Evolutionary conservation across 768 basidiomycete species (phyloP), one percentile per base, ranked within the genome.

Genomic region (Chalciporus piperatus): DNA sequence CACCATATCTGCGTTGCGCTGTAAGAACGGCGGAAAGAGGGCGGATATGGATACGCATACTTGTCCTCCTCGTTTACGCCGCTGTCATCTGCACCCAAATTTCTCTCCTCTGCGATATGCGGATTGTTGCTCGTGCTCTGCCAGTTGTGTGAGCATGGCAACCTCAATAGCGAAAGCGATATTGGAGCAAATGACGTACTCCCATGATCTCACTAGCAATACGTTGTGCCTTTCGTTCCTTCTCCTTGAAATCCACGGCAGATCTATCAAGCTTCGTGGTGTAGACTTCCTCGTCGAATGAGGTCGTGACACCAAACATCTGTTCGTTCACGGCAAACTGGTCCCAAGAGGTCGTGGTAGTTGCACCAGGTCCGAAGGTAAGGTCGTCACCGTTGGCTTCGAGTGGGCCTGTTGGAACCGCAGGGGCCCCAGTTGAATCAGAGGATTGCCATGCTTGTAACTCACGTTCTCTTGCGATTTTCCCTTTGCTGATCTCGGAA

Each of bases 31-130:
- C 50, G 32, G 39, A 51, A 41, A 51, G 44, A 45, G 47, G 45
- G 54, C 40, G 45, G 57, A 35, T 58, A 54, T 30, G 16, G 40
- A 42, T 20, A 65, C 7, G 65, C 82, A 62, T 56, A 98, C 96
- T 92, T 95, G 74, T 98, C 96, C 70, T 99, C 97, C 73, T 99
- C 97, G 66, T 95, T 93, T 51, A 76, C 68, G 37, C 84, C 86
- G 52, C 79, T 85, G 57, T 89, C 87, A 64, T 91, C 87, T 16
- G 81, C 70, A 30, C 66, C 62, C 52, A 81, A 59, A 54, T 76
- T 71, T 64, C 97, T 83, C 72, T 98, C 97, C 70, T 98, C 97
- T 39, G 87, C 84, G 45, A 98, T 70, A 68, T 99, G 97, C 0
- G 84, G 73, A 70, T 98, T 98, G 60, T 69, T 84, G 3, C 85